Conservation (phyloP, 495 filamentous ascomycete genomes). For the Penicillium egyptiacum region DNA sequence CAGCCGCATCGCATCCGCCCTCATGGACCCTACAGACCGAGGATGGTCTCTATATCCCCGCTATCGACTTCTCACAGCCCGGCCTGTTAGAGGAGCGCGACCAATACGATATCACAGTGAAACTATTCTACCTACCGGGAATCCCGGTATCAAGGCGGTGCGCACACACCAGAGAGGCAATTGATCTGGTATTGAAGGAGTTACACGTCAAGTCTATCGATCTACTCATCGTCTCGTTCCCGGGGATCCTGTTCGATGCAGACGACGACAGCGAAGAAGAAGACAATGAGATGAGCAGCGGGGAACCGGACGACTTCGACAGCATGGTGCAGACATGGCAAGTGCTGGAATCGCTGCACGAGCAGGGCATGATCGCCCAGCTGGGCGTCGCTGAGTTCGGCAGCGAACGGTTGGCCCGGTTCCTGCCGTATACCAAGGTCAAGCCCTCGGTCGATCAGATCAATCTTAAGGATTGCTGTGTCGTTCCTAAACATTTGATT, state of each 20-base stretch:
- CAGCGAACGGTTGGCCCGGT: slow-evolving; percentile 68
- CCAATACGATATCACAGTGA: slow-evolving; percentile 90
- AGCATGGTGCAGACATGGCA: slow-evolving; percentile 72
- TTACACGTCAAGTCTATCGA: slow-evolving; percentile 74
- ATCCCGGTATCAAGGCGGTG: slow-evolving; percentile 60
- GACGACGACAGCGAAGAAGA: slow-evolving; percentile 79
- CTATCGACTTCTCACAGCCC: slow-evolving; percentile 66
- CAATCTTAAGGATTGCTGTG: slow-evolving; percentile 94
- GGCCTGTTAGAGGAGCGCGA: slow-evolving; percentile 73
- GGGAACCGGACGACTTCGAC: slow-evolving; percentile 54
- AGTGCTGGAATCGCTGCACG: slow-evolving; percentile 71
- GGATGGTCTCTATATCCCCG: slow-evolving; percentile 69
- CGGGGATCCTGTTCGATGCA: slow-evolving; percentile 88
- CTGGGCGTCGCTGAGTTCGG: slow-evolving; percentile 92
- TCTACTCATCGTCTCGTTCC: slow-evolving; percentile 89
- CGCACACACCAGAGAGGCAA: slow-evolving; percentile 70
- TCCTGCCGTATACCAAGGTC: slow-evolving; percentile 63
- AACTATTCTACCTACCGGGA: slow-evolving; percentile 84
- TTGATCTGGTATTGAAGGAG: slow-evolving; percentile 75
- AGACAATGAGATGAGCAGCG: slow-evolving; percentile 58
- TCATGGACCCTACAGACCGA: slow-evolving; percentile 66
- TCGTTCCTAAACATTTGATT: slow-evolving; percentile 86
- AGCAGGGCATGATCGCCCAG: slow-evolving; percentile 65
- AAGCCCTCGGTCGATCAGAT: slow-evolving; percentile 91
- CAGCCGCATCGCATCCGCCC: slow-evolving; percentile 16